Base-by-base conservation (phyloP, 1,284 basidiomycete genomes). In the Rhodotorula sp. region DNA sequence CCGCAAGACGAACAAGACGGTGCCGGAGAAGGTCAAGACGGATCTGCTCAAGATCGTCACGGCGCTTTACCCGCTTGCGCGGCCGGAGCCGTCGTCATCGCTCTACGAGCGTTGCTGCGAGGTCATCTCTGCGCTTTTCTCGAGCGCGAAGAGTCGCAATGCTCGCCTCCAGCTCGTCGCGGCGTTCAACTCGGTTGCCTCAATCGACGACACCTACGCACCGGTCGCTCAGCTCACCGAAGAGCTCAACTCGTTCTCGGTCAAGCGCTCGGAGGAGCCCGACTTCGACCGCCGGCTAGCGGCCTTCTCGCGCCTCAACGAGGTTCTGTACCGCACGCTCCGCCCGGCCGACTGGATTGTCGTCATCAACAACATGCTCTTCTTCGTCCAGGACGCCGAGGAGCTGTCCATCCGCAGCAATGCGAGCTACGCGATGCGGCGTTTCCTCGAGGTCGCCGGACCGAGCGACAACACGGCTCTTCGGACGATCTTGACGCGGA, bases 331-430 rank as follows among this genome's bases (percentile, higher is more conserved):
- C 79, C 70, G 78, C 61, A 80, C 83, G 0, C 79, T 93, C 4
- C 84, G 87, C 0, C 77, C 83, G 21, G 80, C 80, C 1, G 87
- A 92, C 61, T 99, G 96, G 97, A 82, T 90, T 34, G 91, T 93
- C 1, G 76, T 99, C 52, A 81, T 97, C 4, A 88, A 92, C 84
- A 93, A 93, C 80, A 87, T 90, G 82, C 84, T 98, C 34, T 88
- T 89, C 83, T 93, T 90, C 82, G 87, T 98, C 63, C 66, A 67
- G 80, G 94, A 99, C 79, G 87, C 91, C 0, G 89, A 90, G 12
- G 97, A 99, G 80, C 83, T 99, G 50, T 89, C 92, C 1, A 87
- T 99, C 64, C 87, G 97, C 46, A 91, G 87, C 70, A 96, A 90
- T 79, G 90, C 96, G 0, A 88, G 91, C 2, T 87, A 87, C 55